Percentiles rank a stretch among this genome's conserved stretches.
These are phyloP conservation scores for Knoxia roxburghii DNA, from an alignment of 257 asterid genomes.

Conservation along the genomic window DNA sequence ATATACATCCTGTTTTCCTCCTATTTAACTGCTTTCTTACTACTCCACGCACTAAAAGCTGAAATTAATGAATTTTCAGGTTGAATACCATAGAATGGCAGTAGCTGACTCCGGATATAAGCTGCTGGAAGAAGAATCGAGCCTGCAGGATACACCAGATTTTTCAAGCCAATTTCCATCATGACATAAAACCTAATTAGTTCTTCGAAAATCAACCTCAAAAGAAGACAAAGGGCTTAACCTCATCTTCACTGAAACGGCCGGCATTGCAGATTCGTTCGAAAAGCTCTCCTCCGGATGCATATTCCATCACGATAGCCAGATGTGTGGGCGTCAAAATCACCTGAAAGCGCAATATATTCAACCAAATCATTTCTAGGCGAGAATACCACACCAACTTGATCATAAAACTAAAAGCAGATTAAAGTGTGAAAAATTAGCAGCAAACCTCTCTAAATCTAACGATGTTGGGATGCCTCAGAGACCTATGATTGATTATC, in stretches of 20 bases:
- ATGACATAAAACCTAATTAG: background rate
- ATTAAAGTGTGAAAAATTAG: background rate
- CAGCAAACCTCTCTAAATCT: conserved; percentile 68
- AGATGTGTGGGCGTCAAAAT: conserved; percentile 84
- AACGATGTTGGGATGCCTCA: conserved; percentile 84
- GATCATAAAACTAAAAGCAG: conserved; percentile 2
- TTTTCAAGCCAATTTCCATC: background rate
- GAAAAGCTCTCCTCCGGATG: conserved; percentile 91
- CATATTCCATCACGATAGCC: conserved; percentile 93
- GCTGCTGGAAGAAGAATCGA: conserved; percentile 88
- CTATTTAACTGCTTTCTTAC: too few species aligned
- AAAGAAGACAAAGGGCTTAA: conserved; percentile 15
- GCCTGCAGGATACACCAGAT: conserved; percentile 42
- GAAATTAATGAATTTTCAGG: conserved; percentile 7
- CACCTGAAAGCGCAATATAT: conserved; percentile 40
- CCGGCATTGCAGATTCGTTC: conserved; percentile 84
- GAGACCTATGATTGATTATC: conserved; percentile 79
- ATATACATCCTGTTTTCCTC: background rate
- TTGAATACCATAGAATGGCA: conserved; percentile 72
- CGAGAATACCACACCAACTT: background rate
- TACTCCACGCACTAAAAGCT: background rate
- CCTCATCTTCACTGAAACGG: conserved; percentile 92
- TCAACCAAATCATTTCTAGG: conserved; percentile 2
- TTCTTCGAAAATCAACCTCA: background rate
- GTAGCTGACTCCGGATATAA: conserved; percentile 93